phyloP scores from a whole-genome alignment of 768 basidiomycete genomes.

The Clathrus columnatus region DNA sequence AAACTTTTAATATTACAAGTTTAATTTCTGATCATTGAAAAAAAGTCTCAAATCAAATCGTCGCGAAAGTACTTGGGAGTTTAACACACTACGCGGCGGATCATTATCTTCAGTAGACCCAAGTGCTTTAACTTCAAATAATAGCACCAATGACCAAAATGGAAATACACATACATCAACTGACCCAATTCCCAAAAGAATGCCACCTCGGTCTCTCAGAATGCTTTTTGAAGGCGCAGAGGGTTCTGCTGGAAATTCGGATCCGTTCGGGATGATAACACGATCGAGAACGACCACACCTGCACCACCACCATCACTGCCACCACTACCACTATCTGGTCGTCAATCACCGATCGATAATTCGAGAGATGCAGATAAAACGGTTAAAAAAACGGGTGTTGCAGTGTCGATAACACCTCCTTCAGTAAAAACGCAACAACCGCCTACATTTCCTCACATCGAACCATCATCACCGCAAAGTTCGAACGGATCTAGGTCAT shows the following conservation, averaged over 20 bases:
- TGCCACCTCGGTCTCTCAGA: constrained; percentile 72
- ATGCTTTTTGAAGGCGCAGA: constrained; percentile 53
- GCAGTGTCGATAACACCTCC: background rate
- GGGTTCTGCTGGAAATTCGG: background rate
- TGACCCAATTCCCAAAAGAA: constrained; percentile 19
- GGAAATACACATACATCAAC: constrained; percentile 12
- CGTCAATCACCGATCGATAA: constrained; percentile 15
- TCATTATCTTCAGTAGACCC: constrained; percentile 19
- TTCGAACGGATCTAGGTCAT: constrained; percentile 18
- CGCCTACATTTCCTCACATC: constrained; percentile 11
- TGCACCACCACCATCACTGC: background rate
- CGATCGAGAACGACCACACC: constrained; percentile 8
- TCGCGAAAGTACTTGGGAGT: constrained; percentile 55
- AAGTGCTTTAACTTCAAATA: background rate
- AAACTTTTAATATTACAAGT: background rate
- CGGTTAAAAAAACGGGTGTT: constrained; percentile 10
- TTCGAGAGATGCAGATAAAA: constrained; percentile 18
- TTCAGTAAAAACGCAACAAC: constrained; percentile 11
- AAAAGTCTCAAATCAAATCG: background rate
- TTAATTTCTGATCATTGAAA: background rate
- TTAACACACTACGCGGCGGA: constrained; percentile 56
- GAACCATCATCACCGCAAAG: constrained; percentile 10
- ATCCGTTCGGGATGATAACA: constrained; percentile 11
- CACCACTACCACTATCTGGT: background rate
- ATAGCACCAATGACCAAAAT: constrained; percentile 11